Evolutionary conservation across 129 eudicot genomes (phyloP).

Genomic region (Cynara cardunculus): DNA sequence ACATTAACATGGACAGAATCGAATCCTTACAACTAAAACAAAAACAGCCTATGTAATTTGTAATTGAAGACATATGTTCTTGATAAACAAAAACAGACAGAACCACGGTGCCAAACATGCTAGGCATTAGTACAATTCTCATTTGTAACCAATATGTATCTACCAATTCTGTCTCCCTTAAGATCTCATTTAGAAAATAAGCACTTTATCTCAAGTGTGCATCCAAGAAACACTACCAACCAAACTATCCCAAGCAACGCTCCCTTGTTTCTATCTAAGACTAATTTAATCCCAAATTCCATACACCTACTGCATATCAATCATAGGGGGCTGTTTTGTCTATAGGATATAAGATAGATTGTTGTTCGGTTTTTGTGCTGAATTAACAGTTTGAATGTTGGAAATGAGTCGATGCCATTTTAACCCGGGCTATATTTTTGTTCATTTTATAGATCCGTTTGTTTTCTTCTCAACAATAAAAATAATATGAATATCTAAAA

Average conservation of each 20-base stretch:
- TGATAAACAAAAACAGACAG: not conserved
- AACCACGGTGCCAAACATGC: not conserved
- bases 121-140: not conserved
- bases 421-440: no score
- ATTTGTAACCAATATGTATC: not conserved
- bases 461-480: no score
- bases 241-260: not conserved
- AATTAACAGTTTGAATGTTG: no score
- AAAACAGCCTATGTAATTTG: not conserved
- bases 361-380: no score
- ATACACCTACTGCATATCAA: not conserved
- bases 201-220: not conserved
- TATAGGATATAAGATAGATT: no score
- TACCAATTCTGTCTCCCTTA: not conserved
- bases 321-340: not conserved
- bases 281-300: not conserved
- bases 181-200: not conserved
- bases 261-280: not conserved
- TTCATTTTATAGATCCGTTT: no score
- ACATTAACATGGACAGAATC: not conserved
- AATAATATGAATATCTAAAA: no score
- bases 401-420: no score
- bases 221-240: not conserved
- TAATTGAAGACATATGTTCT: no score
- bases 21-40: not conserved